A percentile compares a stretch with the other conserved stretches of the same genome.
These are phyloP conservation scores for Perkinsus chesapeaki DNA, from an alignment of 169 alveolate species.

Conservation along the genomic window DNA sequence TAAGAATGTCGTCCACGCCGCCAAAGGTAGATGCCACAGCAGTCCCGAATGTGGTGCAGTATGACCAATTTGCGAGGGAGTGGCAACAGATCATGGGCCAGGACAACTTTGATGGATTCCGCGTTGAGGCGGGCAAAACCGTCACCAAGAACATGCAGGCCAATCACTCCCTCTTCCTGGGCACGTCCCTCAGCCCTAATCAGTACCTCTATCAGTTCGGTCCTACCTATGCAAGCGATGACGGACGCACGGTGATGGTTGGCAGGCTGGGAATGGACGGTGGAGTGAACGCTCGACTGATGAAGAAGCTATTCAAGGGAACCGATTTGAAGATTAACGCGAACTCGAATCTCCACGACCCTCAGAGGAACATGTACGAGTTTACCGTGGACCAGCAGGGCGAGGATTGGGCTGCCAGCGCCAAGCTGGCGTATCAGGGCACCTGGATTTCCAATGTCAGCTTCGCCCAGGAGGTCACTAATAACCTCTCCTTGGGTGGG, in stretches of 20 bases:
- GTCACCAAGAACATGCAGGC: constrained; percentile 64
- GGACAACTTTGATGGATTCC: constrained; percentile 82
- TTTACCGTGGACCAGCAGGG: constrained; percentile 66
- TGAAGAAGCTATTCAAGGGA: constrained; percentile 38
- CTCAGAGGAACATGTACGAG: constrained; percentile 68
- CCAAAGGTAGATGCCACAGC: not conserved
- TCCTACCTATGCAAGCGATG: constrained; percentile 66
- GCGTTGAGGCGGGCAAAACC: constrained; percentile 74
- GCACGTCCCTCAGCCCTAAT: constrained; percentile 59
- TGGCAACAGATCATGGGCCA: constrained; percentile 66
- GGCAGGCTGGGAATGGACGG: constrained; percentile 71
- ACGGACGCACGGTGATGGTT: constrained; percentile 58
- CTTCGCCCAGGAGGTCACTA: constrained; percentile 58
- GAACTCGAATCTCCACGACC: constrained; percentile 61
- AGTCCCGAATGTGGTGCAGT: constrained; percentile 6
- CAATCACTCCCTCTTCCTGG: constrained; percentile 69
- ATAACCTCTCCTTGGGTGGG: constrained; percentile 69
- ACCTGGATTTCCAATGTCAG: not conserved
- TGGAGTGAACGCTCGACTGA: constrained; percentile 51
- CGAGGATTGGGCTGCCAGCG: constrained; percentile 54
- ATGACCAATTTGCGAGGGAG: constrained; percentile 58
- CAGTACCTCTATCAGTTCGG: constrained; percentile 79
- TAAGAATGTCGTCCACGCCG: not conserved
- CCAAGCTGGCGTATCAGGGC: constrained; percentile 76
- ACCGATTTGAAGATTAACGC: constrained; percentile 62